A percentile compares a stretch with the other conserved stretches of the same genome.
Evolutionary conservation across 2,329 filamentous ascomycete species (phyloP).

Genomic region (Sporothrix phasma): DNA sequence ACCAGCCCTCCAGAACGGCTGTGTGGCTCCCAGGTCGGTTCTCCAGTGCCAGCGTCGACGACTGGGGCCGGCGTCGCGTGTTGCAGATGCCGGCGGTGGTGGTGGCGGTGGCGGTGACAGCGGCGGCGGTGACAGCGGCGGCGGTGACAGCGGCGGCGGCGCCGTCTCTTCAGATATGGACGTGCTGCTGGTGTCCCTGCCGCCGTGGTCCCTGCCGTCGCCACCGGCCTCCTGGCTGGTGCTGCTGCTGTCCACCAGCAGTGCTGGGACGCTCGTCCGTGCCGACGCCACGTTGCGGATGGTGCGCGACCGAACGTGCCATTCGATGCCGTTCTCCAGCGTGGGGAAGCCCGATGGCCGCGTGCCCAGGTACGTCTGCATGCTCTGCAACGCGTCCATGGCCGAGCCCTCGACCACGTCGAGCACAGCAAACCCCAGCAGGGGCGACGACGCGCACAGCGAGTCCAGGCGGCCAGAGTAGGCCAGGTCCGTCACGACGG

Average conservation of each 20-base stretch:
- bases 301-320: slow-evolving; percentile 84
- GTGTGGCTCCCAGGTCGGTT: slow-evolving; percentile 73
- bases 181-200: not conserved
- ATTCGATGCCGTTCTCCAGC: slow-evolving; percentile 73
- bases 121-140: too few species aligned
- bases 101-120: too few species aligned
- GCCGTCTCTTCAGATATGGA: slow-evolving; percentile 2
- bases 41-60: slow-evolving; percentile 65
- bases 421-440: slow-evolving; percentile 74
- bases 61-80: not conserved
- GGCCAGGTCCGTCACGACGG: slow-evolving; percentile 78
- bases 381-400: slow-evolving; percentile 86
- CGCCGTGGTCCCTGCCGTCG: not conserved
- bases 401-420: slow-evolving; percentile 95
- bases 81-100: not conserved
- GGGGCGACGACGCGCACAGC: slow-evolving; percentile 7
- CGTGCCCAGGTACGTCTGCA: slow-evolving; percentile 83
- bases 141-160: too few species aligned
- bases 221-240: slow-evolving; percentile 30
- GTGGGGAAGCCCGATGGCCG: slow-evolving; percentile 71
- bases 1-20: slow-evolving; percentile 93
- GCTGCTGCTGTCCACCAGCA: slow-evolving; percentile 52
- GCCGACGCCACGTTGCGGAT: slow-evolving; percentile 78
- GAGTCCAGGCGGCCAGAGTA: slow-evolving; percentile 46
- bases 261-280: slow-evolving; percentile 71